Conservation (phyloP, 1,284 basidiomycete species). For the Ceratobasidium sp. region DNA sequence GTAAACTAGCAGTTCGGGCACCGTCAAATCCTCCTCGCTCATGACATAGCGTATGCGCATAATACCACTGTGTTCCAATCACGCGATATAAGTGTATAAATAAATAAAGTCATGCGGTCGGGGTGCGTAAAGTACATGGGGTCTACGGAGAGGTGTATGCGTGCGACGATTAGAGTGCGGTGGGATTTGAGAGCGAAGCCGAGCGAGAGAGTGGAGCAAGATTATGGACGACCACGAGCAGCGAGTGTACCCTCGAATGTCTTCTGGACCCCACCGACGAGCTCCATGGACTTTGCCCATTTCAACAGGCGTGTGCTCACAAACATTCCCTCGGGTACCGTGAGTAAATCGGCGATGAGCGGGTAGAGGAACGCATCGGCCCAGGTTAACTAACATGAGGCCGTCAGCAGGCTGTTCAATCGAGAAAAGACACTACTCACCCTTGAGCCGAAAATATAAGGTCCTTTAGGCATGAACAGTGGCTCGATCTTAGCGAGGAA, state of each 20-base stretch:
- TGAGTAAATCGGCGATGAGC: constrained; percentile 38
- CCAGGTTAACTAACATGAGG: constrained; percentile 38
- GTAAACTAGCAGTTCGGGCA: constrained; percentile 7
- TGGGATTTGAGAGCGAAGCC: neutral
- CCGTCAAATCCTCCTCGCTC: neutral
- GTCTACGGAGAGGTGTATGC: neutral
- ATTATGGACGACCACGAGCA: constrained; percentile 40
- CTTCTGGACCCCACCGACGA: constrained; percentile 23
- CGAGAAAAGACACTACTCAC: neutral
- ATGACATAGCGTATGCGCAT: neutral
- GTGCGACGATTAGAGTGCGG: constrained; percentile 5
- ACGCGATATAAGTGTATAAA: neutral
- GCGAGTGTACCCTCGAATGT: constrained; percentile 41
- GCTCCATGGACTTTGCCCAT: constrained; percentile 40
- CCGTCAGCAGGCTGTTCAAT: neutral
- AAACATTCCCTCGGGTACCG: constrained; percentile 41
- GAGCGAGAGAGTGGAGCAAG: neutral
- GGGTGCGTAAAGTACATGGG: constrained; percentile 7
- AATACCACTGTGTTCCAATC: neutral
- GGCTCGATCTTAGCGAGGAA: constrained; percentile 41
- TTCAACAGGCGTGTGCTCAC: constrained; percentile 35
- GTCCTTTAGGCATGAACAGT: constrained; percentile 35
- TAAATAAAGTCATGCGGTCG: constrained; percentile 1
- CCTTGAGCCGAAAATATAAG: constrained; percentile 37
- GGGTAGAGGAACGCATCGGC: constrained; percentile 43